Evolutionary conservation across 176 grass and related monocot genomes (phyloP), one percentile per base, ranked within the genome.

Genomic region (Triticum turgidum): DNA sequence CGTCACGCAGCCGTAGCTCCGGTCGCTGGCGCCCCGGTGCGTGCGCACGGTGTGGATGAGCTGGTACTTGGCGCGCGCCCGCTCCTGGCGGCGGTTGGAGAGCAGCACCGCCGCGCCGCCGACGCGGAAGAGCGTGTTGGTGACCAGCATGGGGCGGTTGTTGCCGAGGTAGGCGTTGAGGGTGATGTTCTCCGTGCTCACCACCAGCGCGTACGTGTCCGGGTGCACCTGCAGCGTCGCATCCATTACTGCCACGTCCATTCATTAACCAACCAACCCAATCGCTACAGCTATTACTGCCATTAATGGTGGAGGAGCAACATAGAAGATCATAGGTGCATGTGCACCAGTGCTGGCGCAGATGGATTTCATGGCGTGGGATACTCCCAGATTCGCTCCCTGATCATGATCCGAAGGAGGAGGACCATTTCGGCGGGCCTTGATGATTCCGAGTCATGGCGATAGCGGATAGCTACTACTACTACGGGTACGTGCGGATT

Each of bases 131-230:
- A 77, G 74, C 47, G 74, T 77, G 74, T 77, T 77, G 74, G 74
- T 77, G 9, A 77, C 74, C 10, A 92, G 91, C 87, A 92, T 92
- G 5, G 91, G 66, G 0, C 91, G 91, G 77, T 90, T 64, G 81
- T 87, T 90, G 62, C 91, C 91, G 0, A 90, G 65, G 85, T 92
- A 92, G 0, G 54, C 88, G 85, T 92, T 92, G 0, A 87, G 87
- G 3, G 91, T 92, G 69, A 92, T 87, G 81, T 92, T 92, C 77
- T 92, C 91, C 33, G 91, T 90, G 85, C 87, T 90, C 75, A 92
- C 91, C 85, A 92, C 91, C 85, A 92, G 61, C 72, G 85, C 91
- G 65, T 85, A 90, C 81, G 84, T 92, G 69, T 92, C 82, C 0
- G 8, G 84, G 85, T 85, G 91, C 71, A 92, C 91, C 91, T 92